phyloP scores from a whole-genome alignment of 257 asterid genomes.

The Voacanga thouarsii region DNA sequence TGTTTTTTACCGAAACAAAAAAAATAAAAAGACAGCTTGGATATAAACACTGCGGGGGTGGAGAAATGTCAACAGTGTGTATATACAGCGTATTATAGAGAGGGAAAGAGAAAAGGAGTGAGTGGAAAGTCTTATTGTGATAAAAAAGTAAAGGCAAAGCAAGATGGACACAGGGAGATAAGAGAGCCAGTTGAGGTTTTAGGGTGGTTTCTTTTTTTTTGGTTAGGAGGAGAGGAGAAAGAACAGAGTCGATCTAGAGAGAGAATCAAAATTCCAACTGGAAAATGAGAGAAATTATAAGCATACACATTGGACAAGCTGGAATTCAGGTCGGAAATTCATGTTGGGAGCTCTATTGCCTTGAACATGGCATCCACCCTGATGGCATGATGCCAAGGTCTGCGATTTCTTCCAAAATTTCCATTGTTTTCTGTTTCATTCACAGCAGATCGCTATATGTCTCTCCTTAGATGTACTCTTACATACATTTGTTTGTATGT shows the following conservation, averaged over 20 bases:
- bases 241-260: background rate
- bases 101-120: background rate
- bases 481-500: background rate
- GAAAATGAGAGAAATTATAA: slow-evolving; percentile 76
- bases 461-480: background rate
- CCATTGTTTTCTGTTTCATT: background rate
- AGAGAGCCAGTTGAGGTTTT: background rate
- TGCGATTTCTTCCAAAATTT: background rate
- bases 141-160: background rate
- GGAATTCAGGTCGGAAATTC: slow-evolving; percentile 94
- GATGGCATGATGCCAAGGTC: slow-evolving; percentile 95
- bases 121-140: background rate
- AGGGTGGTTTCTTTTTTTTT: slow-evolving; percentile 6
- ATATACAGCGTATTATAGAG: background rate
- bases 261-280: background rate
- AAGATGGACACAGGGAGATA: background rate
- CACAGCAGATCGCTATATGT: background rate
- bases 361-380: slow-evolving; percentile 81
- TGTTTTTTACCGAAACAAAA: no score
- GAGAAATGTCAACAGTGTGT: background rate
- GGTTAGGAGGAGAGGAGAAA: background rate
- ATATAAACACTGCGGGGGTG: no score
- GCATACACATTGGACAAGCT: slow-evolving; percentile 89
- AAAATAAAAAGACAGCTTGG: no score
- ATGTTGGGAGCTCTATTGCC: slow-evolving; percentile 85